phyloP scores from a whole-genome alignment of 192 early-diverging fungal species.

The Fimicolochytrium jonesii region DNA sequence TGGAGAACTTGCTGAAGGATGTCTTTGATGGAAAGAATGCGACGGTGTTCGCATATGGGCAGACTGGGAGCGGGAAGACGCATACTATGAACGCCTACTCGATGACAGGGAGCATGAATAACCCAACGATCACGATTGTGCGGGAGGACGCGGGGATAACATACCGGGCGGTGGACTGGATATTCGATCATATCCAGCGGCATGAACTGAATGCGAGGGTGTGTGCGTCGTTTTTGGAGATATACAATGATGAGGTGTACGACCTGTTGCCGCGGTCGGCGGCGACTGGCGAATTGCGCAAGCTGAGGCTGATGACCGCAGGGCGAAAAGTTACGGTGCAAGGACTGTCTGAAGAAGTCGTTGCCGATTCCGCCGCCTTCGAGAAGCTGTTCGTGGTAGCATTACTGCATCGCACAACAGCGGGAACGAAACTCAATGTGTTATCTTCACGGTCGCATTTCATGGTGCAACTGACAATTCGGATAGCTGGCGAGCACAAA shows the following conservation, averaged over 20 bases:
- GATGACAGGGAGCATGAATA: too few species aligned
- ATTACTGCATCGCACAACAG: slow-evolving; percentile 10
- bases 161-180: slow-evolving; percentile 15
- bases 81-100: slow-evolving; percentile 88
- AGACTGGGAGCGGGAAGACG: slow-evolving; percentile 94
- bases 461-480: slow-evolving; percentile 23
- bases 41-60: slow-evolving; percentile 89
- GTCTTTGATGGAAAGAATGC: slow-evolving; percentile 89
- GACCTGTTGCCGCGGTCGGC: slow-evolving; percentile 60
- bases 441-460: slow-evolving; percentile 24
- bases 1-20: slow-evolving; percentile 56
- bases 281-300: slow-evolving; percentile 6
- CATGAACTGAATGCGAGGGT: background rate
- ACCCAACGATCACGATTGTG: background rate
- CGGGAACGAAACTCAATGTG: slow-evolving; percentile 26
- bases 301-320: slow-evolving; percentile 26
- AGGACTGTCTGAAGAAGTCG: slow-evolving; percentile 9
- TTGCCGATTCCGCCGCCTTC: slow-evolving; percentile 9
- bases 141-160: slow-evolving; percentile 24
- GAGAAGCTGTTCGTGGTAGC: slow-evolving; percentile 20
- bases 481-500: background rate
- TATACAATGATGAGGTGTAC: slow-evolving; percentile 95
- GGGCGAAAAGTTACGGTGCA: slow-evolving; percentile 12
- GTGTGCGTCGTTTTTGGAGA: slow-evolving; percentile 48
- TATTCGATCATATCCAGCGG: slow-evolving; percentile 14